These are phyloP conservation scores for Colletotrichum horii DNA, from an alignment of 2,329 filamentous ascomycete species.

Conservation along the genomic window DNA sequence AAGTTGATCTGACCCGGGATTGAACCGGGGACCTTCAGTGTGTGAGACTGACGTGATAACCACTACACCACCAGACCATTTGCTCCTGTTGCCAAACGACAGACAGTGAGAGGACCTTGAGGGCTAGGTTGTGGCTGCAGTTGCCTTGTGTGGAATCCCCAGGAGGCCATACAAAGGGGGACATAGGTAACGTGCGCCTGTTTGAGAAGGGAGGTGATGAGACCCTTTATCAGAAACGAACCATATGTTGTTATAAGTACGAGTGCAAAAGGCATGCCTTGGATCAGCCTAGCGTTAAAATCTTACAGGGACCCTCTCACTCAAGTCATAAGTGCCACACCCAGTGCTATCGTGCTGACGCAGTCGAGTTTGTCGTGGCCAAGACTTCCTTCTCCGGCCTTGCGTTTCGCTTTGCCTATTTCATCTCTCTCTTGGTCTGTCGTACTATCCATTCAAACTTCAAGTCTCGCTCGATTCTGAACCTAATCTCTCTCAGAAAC, in stretches of 20 bases:
- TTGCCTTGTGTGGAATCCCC: neutral
- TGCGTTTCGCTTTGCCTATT: neutral
- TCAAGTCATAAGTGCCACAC: neutral
- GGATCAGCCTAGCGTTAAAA: neutral
- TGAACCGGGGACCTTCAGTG: neutral
- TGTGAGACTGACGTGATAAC: neutral
- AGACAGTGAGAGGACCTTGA: neutral
- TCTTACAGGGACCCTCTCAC: neutral
- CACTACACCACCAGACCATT: neutral
- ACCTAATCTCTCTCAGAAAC: neutral
- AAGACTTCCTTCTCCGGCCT: neutral
- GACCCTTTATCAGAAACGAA: neutral
- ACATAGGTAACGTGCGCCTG: neutral
- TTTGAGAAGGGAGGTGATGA: neutral
- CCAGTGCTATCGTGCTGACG: neutral
- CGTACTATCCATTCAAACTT: neutral
- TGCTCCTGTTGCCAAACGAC: neutral
- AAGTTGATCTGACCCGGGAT: neutral
- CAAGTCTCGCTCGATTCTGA: neutral
- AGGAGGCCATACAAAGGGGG: neutral
- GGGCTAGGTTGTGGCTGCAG: neutral
- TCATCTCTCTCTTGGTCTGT: neutral
- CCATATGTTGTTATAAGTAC: neutral
- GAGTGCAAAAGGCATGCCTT: neutral
- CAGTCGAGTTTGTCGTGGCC: neutral